A percentile compares a stretch with the other conserved stretches of the same genome.
phyloP scores from a whole-genome alignment of 495 filamentous ascomycete genomes.

The Tetracladium setigerum region DNA sequence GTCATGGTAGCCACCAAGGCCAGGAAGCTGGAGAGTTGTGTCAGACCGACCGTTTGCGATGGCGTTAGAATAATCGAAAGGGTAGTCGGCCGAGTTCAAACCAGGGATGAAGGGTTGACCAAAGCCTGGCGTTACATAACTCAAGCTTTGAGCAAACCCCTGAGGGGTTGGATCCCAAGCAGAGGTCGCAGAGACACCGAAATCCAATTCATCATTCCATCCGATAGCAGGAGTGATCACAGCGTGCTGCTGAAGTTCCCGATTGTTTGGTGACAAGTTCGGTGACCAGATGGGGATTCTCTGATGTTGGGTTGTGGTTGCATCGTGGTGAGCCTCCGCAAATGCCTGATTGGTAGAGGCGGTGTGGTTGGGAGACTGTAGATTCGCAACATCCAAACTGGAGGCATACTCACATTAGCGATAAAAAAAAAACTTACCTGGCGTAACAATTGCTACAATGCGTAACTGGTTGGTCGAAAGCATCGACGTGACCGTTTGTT shows the following conservation, averaged over 20 bases:
- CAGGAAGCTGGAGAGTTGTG: conserved; percentile 9
- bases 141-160: conserved; percentile 6
- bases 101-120: conserved; percentile 2
- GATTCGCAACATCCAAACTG: conserved; percentile 1
- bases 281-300: conserved; percentile 7
- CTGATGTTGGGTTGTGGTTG: conserved; percentile 3
- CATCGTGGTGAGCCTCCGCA: conserved; percentile 3
- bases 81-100: conserved; percentile 4
- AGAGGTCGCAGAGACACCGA: background rate
- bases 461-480: conserved; percentile 5
- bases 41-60: conserved; percentile 10
- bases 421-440: conserved; percentile 15
- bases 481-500: conserved; percentile 1
- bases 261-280: conserved; percentile 6
- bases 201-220: conserved; percentile 5
- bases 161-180: conserved; percentile 7
- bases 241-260: conserved; percentile 4
- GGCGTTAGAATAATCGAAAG: conserved; percentile 4
- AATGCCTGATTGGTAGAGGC: conserved; percentile 4
- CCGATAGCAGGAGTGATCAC: background rate
- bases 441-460: conserved; percentile 3
- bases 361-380: background rate
- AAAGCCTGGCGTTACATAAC: conserved; percentile 4
- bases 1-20: conserved; percentile 9
- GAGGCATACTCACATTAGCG: conserved; percentile 13